Percentiles rank a stretch among this genome's conserved stretches.
Evolutionary conservation across 2,329 filamentous ascomycete genomes (phyloP).

Genomic region (Aspergillus sp.): DNA sequence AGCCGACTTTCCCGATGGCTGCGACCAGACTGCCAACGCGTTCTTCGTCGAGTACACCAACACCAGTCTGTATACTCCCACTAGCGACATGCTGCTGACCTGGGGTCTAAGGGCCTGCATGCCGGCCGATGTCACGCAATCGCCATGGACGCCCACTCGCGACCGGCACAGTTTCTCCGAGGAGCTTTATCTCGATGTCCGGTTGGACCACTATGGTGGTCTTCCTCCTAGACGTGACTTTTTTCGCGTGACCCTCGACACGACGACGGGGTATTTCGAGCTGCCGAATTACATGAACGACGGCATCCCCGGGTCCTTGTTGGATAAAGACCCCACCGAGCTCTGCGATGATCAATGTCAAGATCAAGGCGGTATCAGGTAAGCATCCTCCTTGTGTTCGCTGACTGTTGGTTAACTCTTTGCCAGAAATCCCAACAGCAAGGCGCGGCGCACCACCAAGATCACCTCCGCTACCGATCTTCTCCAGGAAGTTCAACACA

Average conservation of each 20-base stretch:
- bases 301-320: constrained; percentile 23
- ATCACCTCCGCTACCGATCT: neutral
- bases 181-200: constrained; percentile 34
- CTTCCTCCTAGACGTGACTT: neutral
- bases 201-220: neutral
- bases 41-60: constrained; percentile 28
- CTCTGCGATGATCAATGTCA: constrained; percentile 2
- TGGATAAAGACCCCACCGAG: constrained; percentile 17
- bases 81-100: neutral
- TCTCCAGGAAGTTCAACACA: constrained; percentile 7
- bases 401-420: neutral
- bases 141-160: constrained; percentile 33
- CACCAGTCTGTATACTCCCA: neutral
- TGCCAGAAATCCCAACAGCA: neutral
- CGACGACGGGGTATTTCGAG: constrained; percentile 40
- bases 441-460: neutral
- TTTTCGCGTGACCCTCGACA: constrained; percentile 32
- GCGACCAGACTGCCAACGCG: constrained; percentile 20
- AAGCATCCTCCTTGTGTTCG: neutral
- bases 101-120: constrained; percentile 35
- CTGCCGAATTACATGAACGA: constrained; percentile 36
- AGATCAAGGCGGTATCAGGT: neutral
- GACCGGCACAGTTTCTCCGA: constrained; percentile 37
- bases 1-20: constrained; percentile 27
- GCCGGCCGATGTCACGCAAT: constrained; percentile 26